phyloP scores from a whole-genome alignment of 2,329 filamentous ascomycete species.

The Dothideomycetes sp. region DNA sequence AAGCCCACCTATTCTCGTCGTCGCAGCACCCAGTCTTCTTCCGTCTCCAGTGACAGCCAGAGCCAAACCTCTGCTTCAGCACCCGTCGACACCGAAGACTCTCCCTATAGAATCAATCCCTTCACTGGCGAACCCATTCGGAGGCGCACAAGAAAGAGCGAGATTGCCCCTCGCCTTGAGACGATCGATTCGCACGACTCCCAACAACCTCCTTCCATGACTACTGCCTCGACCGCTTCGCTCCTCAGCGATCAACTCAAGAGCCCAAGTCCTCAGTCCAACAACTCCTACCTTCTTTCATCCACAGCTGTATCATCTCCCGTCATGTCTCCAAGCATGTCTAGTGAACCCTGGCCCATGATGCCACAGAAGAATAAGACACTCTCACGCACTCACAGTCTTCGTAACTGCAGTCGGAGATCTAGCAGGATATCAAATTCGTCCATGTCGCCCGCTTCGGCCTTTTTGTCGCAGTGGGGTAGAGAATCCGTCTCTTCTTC shows the following conservation, averaged over 20 bases:
- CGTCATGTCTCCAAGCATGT: conserved; percentile 27
- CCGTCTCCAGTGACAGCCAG: conserved; percentile 2
- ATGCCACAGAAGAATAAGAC: conserved; percentile 22
- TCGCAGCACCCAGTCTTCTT: conserved; percentile 4
- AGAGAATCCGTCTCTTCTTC: conserved; percentile 29
- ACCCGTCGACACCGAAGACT: conserved; percentile 7
- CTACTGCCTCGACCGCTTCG: conserved; percentile 34
- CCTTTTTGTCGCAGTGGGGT: conserved; percentile 48
- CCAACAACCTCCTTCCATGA: conserved; percentile 28
- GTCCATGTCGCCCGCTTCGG: conserved; percentile 49
- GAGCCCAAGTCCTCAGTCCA: background rate
- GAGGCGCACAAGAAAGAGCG: conserved; percentile 14
- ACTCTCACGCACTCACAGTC: conserved; percentile 19
- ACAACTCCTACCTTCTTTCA: background rate
- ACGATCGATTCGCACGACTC: conserved; percentile 13
- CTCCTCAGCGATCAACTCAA: conserved; percentile 29
- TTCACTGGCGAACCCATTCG: conserved; percentile 15
- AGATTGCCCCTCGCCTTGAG: conserved; percentile 12
- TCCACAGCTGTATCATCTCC: conserved; percentile 27
- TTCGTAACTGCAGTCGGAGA: conserved; percentile 29
- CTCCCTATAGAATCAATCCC: conserved; percentile 14
- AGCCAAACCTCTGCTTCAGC: conserved; percentile 4
- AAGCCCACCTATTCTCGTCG: conserved; percentile 14
- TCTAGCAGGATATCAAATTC: conserved; percentile 43
- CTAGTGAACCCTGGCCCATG: conserved; percentile 16